Evolutionary conservation across 1,139 yeast genomes (phyloP), one percentile per base, ranked within the genome.

Genomic region (Lodderomyces pseudojiufengensis): DNA sequence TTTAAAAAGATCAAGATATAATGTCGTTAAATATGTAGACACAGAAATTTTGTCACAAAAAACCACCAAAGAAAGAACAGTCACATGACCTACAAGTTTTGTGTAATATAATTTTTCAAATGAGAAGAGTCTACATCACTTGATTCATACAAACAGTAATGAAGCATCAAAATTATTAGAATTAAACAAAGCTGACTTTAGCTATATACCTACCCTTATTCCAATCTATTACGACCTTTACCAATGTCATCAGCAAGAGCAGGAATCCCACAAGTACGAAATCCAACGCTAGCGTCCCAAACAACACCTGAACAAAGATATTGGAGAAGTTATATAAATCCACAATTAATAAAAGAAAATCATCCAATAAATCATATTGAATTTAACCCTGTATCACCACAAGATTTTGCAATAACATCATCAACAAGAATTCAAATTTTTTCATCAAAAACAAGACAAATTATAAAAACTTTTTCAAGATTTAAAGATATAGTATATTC

Each of bases 231-330:
- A n/a, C n/a, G n/a, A n/a, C n/a, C n/a, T n/a, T n/a, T n/a, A 18
- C 12, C 9, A 14, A 90, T 92, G 98, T 87, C 97, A 5, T 80
- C 97, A 5, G 73, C 76, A 23, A 72, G 78, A 52, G 81, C 78
- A 44, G 74, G 90, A 54, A 73, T 88, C 15, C 74, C 78, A 32
- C 82, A 83, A 30, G 76, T 73, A 27, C 73, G 88, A 56, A 79
- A 79, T 48, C 86, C 97, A 3, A 80, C 86, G 1, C 58, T 69
- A 42, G 95, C 97, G 2, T 60, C 70, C 10, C 90, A 84, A 50
- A 82, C 92, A 3, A 88, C 97, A 0, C 92, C 97, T 1, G 98
- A 92, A 51, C 95, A 88, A 55, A 71, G 94, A 49, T 92, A 86
- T 63, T 94, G 98, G 98, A 72, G 95, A 50, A 88, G 90, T 10